These are phyloP conservation scores for Monascus ruber DNA, from an alignment of 2,329 filamentous ascomycete species.

Conservation along the genomic window DNA sequence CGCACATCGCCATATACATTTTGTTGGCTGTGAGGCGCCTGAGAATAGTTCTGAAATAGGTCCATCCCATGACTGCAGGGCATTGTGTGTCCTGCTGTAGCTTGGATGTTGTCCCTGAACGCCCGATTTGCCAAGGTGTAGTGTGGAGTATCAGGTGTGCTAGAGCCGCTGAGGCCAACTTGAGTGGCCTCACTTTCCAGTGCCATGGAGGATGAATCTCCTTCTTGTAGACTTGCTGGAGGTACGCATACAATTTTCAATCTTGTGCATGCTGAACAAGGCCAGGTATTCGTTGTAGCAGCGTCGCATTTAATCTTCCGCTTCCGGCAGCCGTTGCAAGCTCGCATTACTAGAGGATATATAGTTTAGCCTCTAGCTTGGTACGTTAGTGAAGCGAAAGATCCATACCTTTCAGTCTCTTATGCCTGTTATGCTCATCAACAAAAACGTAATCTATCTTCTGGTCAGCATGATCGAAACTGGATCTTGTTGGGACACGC, in stretches of 20 bases:
- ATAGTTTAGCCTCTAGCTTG: constrained; percentile 5
- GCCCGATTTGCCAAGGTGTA: constrained; percentile 43
- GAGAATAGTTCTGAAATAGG: constrained; percentile 30
- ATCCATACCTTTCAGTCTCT: constrained; percentile 73
- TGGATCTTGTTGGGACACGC: neutral
- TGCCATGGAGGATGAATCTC: constrained; percentile 27
- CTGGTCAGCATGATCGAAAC: too few species aligned
- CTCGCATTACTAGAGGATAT: constrained; percentile 69
- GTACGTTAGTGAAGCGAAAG: constrained; percentile 1
- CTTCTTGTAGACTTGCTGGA: constrained; percentile 68
- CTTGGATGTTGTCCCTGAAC: constrained; percentile 38
- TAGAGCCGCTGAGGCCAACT: constrained; percentile 14
- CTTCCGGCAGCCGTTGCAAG: constrained; percentile 86
- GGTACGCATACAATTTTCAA: constrained; percentile 89
- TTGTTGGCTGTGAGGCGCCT: constrained; percentile 14
- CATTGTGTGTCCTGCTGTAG: constrained; percentile 31
- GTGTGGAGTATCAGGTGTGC: constrained; percentile 36
- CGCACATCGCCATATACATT: constrained; percentile 20
- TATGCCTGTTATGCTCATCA: constrained; percentile 96
- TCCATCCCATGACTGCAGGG: constrained; percentile 34
- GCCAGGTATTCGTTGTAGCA: constrained; percentile 94
- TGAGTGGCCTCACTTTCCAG: constrained; percentile 17
- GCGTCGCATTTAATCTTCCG: constrained; percentile 98
- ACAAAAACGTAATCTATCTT: constrained; percentile 90
- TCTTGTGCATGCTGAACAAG: constrained; percentile 84